phyloP scores from a whole-genome alignment of 2,329 filamentous ascomycete genomes.

The Escovopsis weberi region DNA sequence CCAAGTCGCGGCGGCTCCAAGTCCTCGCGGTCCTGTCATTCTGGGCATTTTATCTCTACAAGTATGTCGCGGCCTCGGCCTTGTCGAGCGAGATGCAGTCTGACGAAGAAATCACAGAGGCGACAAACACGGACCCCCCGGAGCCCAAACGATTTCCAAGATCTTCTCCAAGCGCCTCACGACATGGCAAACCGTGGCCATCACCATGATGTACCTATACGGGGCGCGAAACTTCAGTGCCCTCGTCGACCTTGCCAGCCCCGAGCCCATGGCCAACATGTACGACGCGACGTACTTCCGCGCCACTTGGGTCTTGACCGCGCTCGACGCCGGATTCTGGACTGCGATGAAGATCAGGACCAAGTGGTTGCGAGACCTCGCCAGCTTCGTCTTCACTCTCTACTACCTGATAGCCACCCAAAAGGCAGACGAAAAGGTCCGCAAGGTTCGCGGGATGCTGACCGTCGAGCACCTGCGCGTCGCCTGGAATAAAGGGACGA shows the following conservation, averaged over 20 bases:
- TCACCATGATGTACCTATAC: constrained; percentile 86
- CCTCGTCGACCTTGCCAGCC: constrained; percentile 76
- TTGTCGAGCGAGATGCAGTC: constrained; percentile 1
- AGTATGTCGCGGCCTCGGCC: constrained; percentile 28
- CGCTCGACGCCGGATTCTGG: constrained; percentile 94
- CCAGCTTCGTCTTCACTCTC: constrained; percentile 67
- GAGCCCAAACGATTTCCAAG: constrained; percentile 55
- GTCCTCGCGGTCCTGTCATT: constrained; percentile 83
- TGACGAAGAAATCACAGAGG: constrained; percentile 38
- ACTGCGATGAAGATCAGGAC: constrained; percentile 81
- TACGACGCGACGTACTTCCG: constrained; percentile 89
- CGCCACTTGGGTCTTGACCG: constrained; percentile 92
- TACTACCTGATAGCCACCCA: constrained; percentile 93
- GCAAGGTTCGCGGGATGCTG: constrained; percentile 72
- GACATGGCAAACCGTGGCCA: constrained; percentile 75
- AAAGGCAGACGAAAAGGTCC: constrained; percentile 89
- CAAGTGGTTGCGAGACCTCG: constrained; percentile 69
- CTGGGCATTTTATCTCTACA: constrained; percentile 74
- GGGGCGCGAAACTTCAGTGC: constrained; percentile 87
- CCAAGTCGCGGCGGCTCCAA: constrained; percentile 82
- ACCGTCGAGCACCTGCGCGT: constrained; percentile 86
- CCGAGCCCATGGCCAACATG: constrained; percentile 85
- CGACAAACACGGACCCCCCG: constrained; percentile 74
- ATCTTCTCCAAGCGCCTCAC: constrained; percentile 59
- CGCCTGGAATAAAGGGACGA: constrained; percentile 89